phyloP scores from a whole-genome alignment of 2,329 filamentous ascomycete genomes.

The Rutstroemia sydowiana region DNA sequence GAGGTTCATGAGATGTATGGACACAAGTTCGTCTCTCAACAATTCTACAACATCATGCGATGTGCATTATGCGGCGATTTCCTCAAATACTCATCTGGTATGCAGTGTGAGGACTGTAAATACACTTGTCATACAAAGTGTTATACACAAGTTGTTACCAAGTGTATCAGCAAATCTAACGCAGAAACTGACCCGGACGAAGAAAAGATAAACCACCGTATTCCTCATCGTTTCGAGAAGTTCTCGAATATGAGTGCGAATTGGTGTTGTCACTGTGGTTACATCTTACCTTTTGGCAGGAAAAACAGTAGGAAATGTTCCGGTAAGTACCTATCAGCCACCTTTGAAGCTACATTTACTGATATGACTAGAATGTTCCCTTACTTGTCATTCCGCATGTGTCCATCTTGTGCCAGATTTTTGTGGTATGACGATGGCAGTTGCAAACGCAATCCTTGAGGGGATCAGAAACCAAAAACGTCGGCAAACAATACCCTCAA shows the following conservation, averaged over 20 bases:
- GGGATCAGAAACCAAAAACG: conserved; percentile 76
- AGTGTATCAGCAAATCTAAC: conserved; percentile 99
- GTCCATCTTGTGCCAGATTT: conserved; percentile 96
- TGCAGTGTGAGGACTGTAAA: conserved; percentile 99
- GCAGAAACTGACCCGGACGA: conserved; percentile 97
- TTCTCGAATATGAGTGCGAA: conserved; percentile 97
- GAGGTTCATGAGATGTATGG: conserved; percentile 98
- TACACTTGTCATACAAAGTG: conserved; percentile 99
- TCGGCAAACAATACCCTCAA: conserved; percentile 37
- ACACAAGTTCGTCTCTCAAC: conserved; percentile 97
- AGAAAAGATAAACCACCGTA: conserved; percentile 99
- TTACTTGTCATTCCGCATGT: conserved; percentile 86
- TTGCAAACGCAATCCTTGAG: conserved; percentile 86
- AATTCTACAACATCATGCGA: conserved; percentile 99
- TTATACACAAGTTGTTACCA: conserved; percentile 92
- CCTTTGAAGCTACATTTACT: conserved; percentile 23
- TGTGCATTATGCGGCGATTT: conserved; percentile 97
- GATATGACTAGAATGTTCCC: conserved; percentile 62
- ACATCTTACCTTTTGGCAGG: conserved; percentile 87
- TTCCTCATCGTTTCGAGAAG: conserved; percentile 93
- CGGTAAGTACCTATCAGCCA: conserved; percentile 44
- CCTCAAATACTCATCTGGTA: conserved; percentile 95
- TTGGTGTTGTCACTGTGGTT: conserved; percentile 99
- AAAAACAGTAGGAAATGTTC: conserved; percentile 92
- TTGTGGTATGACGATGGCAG: conserved; percentile 98